Base-by-base conservation (phyloP, 148 eudicot genomes). In the Rhododendron griersonianum region DNA sequence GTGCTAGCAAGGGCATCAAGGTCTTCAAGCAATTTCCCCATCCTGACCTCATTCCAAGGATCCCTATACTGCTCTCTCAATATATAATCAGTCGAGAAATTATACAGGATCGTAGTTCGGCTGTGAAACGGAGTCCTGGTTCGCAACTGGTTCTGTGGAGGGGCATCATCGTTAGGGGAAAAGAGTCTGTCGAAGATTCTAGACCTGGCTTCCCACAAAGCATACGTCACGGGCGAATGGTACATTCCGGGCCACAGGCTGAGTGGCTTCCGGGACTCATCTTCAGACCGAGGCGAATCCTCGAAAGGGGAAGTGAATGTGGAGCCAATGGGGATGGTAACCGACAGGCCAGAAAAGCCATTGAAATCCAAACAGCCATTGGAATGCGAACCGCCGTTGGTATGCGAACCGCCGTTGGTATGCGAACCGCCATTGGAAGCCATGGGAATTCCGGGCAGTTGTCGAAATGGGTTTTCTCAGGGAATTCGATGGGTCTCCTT, bases 1-100 rank as follows among this genome's bases (percentile, higher is more conserved):
- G 99, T 98, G 47, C 98, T 98, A 80, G 99, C 99, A 53, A 98
- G 92, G 45, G 99, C 98, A 92, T 98, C 99, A 87, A 98, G 99
- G 87, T 98, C 99, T 84, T 98, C 98, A 71, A 95, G 96, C 94
- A 98, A 89, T 80, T 94, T 98, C 86, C 98, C 98, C 91, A 95
- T 93, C 71, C 98, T 90, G 85, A 98, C 93, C 91, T 94, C 94
- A 89, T 94, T 93, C 96, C 98, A 94, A 19, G 98, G 91, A 89
- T 97, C 96, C 91, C 96, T 93, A 85, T 97, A 97, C 95, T 97
- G 99, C 84, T 97, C 98, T 59, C 99, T 93, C 37, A 95, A 80
- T n/a, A 92, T 91, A 91, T 91, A 97, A 92, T 97, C 98, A 82
- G 86, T 89, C 0, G 98, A 93, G 73, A 97, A 97, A 51, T 93